phyloP scores from a whole-genome alignment of 2,329 filamentous ascomycete species.

The Colletotrichum chrysophilum region DNA sequence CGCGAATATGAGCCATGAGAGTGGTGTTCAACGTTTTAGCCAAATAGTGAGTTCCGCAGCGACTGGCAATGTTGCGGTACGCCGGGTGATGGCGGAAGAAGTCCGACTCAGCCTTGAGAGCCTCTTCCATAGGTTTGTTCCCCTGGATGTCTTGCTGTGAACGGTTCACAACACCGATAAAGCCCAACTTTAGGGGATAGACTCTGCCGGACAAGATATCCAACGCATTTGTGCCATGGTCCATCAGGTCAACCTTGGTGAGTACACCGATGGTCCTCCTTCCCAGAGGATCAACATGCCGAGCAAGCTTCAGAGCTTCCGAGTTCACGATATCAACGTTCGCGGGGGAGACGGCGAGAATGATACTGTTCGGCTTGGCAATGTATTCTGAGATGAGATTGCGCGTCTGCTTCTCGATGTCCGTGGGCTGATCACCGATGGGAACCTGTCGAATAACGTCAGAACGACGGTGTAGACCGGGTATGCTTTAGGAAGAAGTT shows the following conservation, averaged over 20 bases:
- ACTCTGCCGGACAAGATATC: constrained; percentile 98
- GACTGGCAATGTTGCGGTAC: constrained; percentile 92
- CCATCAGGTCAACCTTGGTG: constrained; percentile 98
- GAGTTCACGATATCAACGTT: constrained; percentile 99
- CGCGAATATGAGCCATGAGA: constrained; percentile 94
- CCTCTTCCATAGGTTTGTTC: constrained; percentile 93
- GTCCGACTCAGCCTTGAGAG: constrained; percentile 85
- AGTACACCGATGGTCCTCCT: constrained; percentile 95
- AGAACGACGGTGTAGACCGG: not conserved
- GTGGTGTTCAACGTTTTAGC: constrained; percentile 95
- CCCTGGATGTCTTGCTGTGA: constrained; percentile 98
- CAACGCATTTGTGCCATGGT: constrained; percentile 96
- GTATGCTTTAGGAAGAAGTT: not conserved
- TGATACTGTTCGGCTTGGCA: constrained; percentile 97
- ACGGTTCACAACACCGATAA: constrained; percentile 97
- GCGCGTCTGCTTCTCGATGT: constrained; percentile 98
- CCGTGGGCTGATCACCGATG: constrained; percentile 94
- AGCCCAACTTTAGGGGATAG: constrained; percentile 95
- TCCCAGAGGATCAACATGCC: constrained; percentile 94
- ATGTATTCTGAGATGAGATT: constrained; percentile 98
- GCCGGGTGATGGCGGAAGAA: constrained; percentile 98
- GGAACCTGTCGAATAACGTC: constrained; percentile 67
- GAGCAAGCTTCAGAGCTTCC: constrained; percentile 93
- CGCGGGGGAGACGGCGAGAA: constrained; percentile 93
- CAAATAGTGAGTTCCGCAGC: constrained; percentile 92